Base-by-base conservation (phyloP, 139 green algal species). In the Chlamydomonas urium region DNA sequence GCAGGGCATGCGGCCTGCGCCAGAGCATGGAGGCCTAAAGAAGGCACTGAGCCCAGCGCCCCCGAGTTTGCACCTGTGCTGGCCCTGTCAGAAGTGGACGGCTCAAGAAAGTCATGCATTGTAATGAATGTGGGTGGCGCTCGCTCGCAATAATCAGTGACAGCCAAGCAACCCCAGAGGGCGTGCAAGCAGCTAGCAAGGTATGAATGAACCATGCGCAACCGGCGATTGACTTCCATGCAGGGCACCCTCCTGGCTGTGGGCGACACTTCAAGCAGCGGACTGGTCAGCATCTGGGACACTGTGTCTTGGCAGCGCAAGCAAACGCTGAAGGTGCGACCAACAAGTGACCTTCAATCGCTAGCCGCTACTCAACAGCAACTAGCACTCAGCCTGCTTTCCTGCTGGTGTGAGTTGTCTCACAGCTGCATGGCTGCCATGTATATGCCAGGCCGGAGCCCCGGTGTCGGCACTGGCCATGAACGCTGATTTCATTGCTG, bases 401-500 rank as follows among this genome's bases (percentile, higher is more conserved):
- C 42, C 14, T 50, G 42, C 42, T 50, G 10, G 14, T 8, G 8
- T 8, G 8, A 14, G 42, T 24, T 14, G 14, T 14, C 14, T 8
- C 42, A 50, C 42, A 8, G 14, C 42, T 50, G 8, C 42, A 8
- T 50, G 42, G 42, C 42, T 14, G 10, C 42, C 42, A 50, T 14
- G 10, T 50, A 8, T 24, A 50, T 14, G 8, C 42, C 42, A 63
- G 53, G 53, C 26, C 26, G 53, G 53, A 14, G 6, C 10, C 17
- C 53, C 53, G 6, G 19, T 63, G 10, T 32, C n/a, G 6, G 26
- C 53, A 26, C 53, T 63, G 53, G 17, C 6, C 6, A 14, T 63
- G 53, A 63, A 63, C 53, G 53, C 21, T 14, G 53, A 63, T 14
- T 63, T 34, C 53, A 14, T 63, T 26, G 53, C 53, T 14, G 53